Conservation (phyloP, 495 filamentous ascomycete species). For the Evernia prunastri region DNA sequence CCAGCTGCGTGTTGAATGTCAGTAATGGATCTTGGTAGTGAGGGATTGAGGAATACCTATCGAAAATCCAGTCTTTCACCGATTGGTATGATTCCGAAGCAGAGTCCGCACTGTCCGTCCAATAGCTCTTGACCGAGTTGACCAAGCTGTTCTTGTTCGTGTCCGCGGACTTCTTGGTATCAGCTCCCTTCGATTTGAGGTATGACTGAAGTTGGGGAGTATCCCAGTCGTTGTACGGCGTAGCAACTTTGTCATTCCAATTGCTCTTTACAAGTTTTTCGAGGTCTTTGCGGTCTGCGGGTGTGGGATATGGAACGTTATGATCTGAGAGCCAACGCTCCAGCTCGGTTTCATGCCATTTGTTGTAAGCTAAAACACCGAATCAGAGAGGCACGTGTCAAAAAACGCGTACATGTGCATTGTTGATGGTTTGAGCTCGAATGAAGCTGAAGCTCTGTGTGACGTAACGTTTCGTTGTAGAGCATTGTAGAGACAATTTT, state of each 20-base stretch:
- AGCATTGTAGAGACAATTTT: background rate
- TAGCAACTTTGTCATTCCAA: constrained; percentile 65
- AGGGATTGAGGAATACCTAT: constrained; percentile 48
- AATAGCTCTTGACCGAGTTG: constrained; percentile 60
- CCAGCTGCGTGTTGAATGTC: constrained; percentile 49
- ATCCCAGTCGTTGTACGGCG: constrained; percentile 69
- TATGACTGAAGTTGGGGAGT: constrained; percentile 56
- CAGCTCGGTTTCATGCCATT: constrained; percentile 96
- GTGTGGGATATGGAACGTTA: constrained; percentile 75
- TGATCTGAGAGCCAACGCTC: constrained; percentile 96
- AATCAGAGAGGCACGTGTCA: constrained; percentile 21
- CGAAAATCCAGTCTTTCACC: constrained; percentile 88
- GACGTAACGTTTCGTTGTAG: background rate
- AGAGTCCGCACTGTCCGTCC: constrained; percentile 70
- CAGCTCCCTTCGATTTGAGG: constrained; percentile 58
- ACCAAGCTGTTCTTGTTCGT: constrained; percentile 60
- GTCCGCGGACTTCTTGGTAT: constrained; percentile 56
- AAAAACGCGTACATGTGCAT: background rate
- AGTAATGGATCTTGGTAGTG: constrained; percentile 23
- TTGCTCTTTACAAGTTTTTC: constrained; percentile 80
- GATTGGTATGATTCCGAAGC: constrained; percentile 60
- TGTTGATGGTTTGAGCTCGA: background rate
- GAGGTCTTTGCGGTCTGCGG: constrained; percentile 80
- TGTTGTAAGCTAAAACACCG: constrained; percentile 73
- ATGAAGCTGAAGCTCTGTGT: background rate